Conservation (phyloP, 1,139 yeast genomes). For the Debaryomycetaceae sp. region DNA sequence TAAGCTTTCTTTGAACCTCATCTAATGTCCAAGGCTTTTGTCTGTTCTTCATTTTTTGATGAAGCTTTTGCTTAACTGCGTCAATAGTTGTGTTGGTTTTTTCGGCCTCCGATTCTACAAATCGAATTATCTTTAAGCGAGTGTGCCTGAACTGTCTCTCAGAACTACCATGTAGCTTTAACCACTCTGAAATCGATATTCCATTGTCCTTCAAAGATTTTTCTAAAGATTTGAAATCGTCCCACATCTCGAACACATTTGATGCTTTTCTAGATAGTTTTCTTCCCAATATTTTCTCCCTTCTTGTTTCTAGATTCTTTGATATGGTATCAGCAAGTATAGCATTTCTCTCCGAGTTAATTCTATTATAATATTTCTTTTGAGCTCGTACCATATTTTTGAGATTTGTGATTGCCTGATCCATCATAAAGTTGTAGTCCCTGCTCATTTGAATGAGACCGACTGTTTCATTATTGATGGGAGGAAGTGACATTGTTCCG, state of each 20-base stretch:
- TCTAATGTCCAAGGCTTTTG: constrained; percentile 36
- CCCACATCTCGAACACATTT: constrained; percentile 38
- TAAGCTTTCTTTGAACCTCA: constrained; percentile 38
- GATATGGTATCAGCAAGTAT: neutral
- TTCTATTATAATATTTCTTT: no score
- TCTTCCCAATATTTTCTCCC: constrained; percentile 12
- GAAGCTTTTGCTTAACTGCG: constrained; percentile 27
- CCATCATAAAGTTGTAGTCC: neutral
- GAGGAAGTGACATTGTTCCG: neutral
- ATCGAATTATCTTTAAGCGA: constrained; percentile 29
- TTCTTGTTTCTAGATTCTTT: neutral
- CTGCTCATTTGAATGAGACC: neutral
- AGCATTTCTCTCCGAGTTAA: no score
- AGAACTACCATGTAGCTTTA: constrained; percentile 32
- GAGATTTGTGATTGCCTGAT: neutral
- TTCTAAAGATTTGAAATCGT: constrained; percentile 33
- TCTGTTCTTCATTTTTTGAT: constrained; percentile 31
- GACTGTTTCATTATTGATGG: neutral
- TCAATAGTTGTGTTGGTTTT: constrained; percentile 21
- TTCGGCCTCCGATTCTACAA: constrained; percentile 32
- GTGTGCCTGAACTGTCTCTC: constrained; percentile 36
- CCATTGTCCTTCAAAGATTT: constrained; percentile 24
- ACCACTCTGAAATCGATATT: constrained; percentile 33
- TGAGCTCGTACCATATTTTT: neutral
- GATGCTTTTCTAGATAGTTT: constrained; percentile 32